A percentile compares a stretch with the other conserved stretches of the same genome.
These are phyloP conservation scores for Sporothrix curviconia DNA, from an alignment of 2,329 filamentous ascomycete genomes.

Conservation along the genomic window DNA sequence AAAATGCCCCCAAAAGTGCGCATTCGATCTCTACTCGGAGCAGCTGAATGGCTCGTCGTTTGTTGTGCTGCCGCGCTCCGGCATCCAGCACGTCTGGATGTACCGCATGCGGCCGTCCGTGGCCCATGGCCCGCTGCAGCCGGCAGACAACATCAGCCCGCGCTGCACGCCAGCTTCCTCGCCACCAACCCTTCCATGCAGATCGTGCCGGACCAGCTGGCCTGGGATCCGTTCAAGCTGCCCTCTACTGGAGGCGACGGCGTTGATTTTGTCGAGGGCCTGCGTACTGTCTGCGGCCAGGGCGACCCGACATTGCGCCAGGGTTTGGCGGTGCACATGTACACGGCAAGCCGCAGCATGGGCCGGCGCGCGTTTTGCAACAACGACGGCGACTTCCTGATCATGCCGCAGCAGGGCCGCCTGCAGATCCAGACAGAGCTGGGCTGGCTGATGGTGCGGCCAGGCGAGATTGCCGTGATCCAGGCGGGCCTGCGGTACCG, in stretches of 20 bases:
- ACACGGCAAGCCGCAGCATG: conserved; percentile 43
- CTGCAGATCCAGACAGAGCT: conserved; percentile 64
- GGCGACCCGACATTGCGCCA: conserved; percentile 44
- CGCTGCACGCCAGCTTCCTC: conserved; percentile 37
- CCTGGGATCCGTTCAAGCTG: conserved; percentile 38
- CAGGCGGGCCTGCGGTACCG: conserved; percentile 60
- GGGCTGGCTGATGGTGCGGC: conserved; percentile 49
- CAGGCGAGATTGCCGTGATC: conserved; percentile 60
- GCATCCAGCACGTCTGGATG: conserved; percentile 29
- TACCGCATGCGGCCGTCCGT: conserved; percentile 29
- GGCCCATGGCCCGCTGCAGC: conserved; percentile 22
- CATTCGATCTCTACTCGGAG: conserved; percentile 37
- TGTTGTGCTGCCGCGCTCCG: conserved; percentile 21
- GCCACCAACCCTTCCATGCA: conserved; percentile 39
- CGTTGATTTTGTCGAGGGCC: conserved; percentile 40
- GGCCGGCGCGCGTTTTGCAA: conserved; percentile 41
- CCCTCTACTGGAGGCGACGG: background rate
- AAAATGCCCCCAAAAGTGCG: conserved; percentile 38
- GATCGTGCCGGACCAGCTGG: conserved; percentile 20
- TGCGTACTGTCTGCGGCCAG: conserved; percentile 42
- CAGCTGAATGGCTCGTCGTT: conserved; percentile 40
- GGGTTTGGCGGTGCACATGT: conserved; percentile 43
- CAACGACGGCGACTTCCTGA: conserved; percentile 60
- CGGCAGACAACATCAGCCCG: conserved; percentile 19
- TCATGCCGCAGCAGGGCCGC: conserved; percentile 57